Evolutionary conservation across 2,329 filamentous ascomycete genomes (phyloP).

Genomic region (Diplodia mutila): DNA sequence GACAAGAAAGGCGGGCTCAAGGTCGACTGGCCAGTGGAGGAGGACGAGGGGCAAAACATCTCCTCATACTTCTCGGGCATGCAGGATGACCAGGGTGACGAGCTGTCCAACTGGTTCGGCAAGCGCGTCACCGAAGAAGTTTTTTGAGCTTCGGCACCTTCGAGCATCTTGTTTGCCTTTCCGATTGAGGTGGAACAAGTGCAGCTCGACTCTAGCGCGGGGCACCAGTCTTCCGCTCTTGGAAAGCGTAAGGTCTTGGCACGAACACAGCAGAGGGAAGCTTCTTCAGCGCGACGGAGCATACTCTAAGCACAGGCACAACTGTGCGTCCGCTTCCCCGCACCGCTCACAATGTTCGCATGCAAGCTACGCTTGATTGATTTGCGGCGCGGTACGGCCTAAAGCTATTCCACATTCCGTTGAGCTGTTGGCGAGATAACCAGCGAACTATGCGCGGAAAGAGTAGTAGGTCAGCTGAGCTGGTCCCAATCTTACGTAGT

Average conservation of each 20-base stretch:
- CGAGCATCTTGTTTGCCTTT: background rate
- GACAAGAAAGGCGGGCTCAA: constrained; percentile 63
- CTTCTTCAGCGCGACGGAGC: background rate
- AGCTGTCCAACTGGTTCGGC: constrained; percentile 83
- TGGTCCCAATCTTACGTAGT: too few relatives aligned
- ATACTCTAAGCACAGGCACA: background rate
- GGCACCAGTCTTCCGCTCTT: background rate
- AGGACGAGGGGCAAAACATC: constrained; percentile 66
- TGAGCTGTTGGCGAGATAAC: background rate
- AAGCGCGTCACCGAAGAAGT: constrained; percentile 69
- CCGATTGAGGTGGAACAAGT: background rate
- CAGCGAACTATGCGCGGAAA: too few relatives aligned
- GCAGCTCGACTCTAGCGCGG: background rate
- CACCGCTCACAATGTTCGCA: background rate
- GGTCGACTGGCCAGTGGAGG: constrained; percentile 86
- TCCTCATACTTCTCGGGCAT: constrained; percentile 72
- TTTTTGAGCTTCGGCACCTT: constrained; percentile 56
- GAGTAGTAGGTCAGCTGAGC: too few relatives aligned
- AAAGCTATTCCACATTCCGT: background rate
- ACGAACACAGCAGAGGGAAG: background rate
- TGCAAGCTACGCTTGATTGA: background rate
- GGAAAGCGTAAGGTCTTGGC: background rate
- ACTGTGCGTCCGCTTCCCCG: background rate
- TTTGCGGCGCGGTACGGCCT: background rate
- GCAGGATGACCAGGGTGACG: constrained; percentile 59